Percentiles rank a stretch among this genome's conserved stretches.
Evolutionary conservation across 2,329 filamentous ascomycete species (phyloP).

Genomic region (Cordyceps farinosa): DNA sequence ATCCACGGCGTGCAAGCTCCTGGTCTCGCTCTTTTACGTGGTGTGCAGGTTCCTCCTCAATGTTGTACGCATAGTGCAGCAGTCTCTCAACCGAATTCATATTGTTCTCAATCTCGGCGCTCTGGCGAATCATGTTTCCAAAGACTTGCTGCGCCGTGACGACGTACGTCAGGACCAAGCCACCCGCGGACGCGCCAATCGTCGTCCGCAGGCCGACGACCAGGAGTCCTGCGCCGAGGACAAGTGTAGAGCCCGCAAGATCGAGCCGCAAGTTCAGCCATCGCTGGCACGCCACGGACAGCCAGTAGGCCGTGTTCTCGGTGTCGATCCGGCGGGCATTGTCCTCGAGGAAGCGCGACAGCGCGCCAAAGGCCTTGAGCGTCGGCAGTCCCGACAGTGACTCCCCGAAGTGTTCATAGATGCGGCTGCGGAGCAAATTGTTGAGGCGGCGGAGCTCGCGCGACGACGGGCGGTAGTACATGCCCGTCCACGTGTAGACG

Average conservation of each 20-base stretch:
- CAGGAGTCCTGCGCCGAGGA: background rate
- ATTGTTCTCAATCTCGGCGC: no score
- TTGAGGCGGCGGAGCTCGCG: background rate
- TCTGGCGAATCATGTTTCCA: no score
- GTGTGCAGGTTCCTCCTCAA: no score
- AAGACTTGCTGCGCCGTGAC: background rate
- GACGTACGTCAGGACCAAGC: background rate
- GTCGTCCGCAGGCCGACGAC: conserved; percentile 32
- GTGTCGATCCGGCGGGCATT: background rate
- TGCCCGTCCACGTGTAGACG: background rate
- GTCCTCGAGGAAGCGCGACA: background rate
- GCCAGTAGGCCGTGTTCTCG: background rate
- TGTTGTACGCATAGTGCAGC: no score
- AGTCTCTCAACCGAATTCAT: no score
- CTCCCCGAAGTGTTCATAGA: conserved; percentile 30
- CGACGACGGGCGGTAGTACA: background rate
- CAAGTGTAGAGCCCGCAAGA: background rate
- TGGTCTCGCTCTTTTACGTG: no score
- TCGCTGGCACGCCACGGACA: background rate
- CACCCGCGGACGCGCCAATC: conserved; percentile 33
- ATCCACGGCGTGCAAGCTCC: no score
- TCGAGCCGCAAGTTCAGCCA: background rate
- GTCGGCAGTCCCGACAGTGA: conserved; percentile 39
- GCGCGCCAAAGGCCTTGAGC: conserved; percentile 19
- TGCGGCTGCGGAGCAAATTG: conserved; percentile 25